These are phyloP conservation scores for Plasmodium fragile DNA, from an alignment of 169 alveolate species.

Conservation along the genomic window DNA sequence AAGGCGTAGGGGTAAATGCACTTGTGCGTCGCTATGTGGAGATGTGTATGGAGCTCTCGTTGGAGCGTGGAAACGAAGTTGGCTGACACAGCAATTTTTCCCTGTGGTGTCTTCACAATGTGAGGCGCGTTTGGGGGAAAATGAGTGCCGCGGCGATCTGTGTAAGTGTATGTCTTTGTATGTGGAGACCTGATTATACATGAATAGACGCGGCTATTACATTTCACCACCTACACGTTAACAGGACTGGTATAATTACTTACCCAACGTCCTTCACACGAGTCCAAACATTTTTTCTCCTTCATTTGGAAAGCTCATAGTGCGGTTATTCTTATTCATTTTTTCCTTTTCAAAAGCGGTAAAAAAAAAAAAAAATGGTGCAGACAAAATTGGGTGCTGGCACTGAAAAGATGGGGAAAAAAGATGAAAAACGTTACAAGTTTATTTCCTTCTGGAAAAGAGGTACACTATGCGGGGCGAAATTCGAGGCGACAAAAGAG, in stretches of 20 bases:
- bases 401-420: neutral
- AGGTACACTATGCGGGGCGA: neutral
- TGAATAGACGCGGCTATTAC: neutral
- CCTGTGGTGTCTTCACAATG: neutral
- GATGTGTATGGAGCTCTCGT: neutral
- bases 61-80: neutral
- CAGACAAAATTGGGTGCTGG: neutral
- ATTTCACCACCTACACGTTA: neutral
- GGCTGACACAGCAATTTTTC: neutral
- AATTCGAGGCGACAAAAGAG: neutral
- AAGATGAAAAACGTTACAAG: neutral
- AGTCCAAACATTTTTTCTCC: neutral
- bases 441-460: neutral
- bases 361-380: conserved; percentile 4
- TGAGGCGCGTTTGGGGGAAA: neutral
- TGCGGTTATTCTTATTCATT: neutral
- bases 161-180: neutral
- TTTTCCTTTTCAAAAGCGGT: neutral
- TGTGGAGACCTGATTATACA: neutral
- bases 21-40: neutral
- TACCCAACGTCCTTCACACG: neutral
- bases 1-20: neutral
- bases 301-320: neutral
- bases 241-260: neutral
- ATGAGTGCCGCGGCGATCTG: neutral